A percentile compares a stretch with the other conserved stretches of the same genome.
Conservation (phyloP, 2,329 filamentous ascomycete species). For the Aspergillus sp. region DNA sequence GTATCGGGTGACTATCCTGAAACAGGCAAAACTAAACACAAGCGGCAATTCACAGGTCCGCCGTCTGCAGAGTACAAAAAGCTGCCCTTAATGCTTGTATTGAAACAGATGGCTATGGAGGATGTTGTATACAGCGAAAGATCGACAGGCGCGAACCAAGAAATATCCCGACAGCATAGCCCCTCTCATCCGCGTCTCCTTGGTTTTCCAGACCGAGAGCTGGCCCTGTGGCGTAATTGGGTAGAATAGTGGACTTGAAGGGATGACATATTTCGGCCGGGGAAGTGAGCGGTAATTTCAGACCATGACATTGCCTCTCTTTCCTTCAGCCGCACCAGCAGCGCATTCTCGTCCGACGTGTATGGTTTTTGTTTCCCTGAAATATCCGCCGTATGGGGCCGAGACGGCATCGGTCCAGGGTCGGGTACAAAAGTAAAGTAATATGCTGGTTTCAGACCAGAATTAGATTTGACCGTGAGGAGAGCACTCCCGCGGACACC, state of each 20-base stretch:
- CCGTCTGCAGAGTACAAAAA: too few relatives aligned
- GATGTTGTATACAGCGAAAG: too few relatives aligned
- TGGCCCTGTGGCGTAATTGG: conserved; percentile 7
- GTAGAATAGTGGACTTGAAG: conserved; percentile 18
- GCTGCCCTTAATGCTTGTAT: too few relatives aligned
- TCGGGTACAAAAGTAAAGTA: background rate
- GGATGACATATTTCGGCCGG: conserved; percentile 12
- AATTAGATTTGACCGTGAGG: background rate
- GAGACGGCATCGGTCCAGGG: background rate
- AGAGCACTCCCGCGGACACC: too few relatives aligned
- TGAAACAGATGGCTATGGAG: too few relatives aligned
- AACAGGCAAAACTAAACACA: too few relatives aligned
- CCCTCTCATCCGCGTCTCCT: background rate
- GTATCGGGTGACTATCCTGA: too few relatives aligned
- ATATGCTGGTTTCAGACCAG: background rate
- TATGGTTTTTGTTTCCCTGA: conserved; percentile 8
- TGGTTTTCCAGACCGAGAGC: background rate
- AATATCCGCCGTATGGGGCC: background rate
- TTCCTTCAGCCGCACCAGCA: conserved; percentile 16
- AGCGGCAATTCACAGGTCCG: too few relatives aligned
- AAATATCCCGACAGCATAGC: background rate
- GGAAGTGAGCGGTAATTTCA: conserved; percentile 16
- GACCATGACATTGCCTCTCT: conserved; percentile 16
- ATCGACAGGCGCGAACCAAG: too few relatives aligned
- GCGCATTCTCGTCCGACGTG: conserved; percentile 14